Evolutionary conservation across 1,284 basidiomycete genomes (phyloP), one percentile per base, ranked within the genome.

Genomic region (Melampsora larici-populina): DNA sequence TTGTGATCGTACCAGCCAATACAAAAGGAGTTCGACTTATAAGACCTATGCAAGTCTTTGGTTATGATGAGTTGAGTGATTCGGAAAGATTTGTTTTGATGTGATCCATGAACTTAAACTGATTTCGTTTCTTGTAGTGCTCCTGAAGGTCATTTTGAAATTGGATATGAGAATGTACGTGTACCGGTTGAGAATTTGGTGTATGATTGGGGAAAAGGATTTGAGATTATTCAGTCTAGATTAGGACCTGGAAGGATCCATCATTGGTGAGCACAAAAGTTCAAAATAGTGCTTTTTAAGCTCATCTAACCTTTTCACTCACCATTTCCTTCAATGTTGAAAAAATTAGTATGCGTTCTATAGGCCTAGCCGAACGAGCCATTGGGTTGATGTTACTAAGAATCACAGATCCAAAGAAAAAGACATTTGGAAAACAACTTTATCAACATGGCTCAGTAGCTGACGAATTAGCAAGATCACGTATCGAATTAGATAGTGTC

Each of bases 161-260:
- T 99, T 75, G 88, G 92, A 79, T 99, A 98, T 82, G 91, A 96
- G 31, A 92, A 97, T 82, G 96, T 98, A 36, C 89, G 93, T 58
- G 90, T 98, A 11, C 94, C 93, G 0, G 82, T 92, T 73, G 85
- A 85, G 78, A 94, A 96, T 84, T 84, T 98, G 55, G 89, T 98
- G 18, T 88, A 93, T 58, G 94, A 94, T 21, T 94, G 95, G 91
- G 96, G 97, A 18, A 88, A 88, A 80, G 95, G 95, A 31, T 97
- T 97, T 80, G 95, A 93, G 89, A 97, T 99, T 82, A 94, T 98
- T 80, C 96, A 98, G 88, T 96, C 95, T 48, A 91, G 96, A 81
- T 90, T 99, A 73, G 96, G 95, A 65, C 96, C 96, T 77, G 96
- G 96, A 31, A 90, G 97, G 77, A 92, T 98, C 81, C 96, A 98